A percentile compares a stretch with the other conserved stretches of the same genome.
phyloP scores from a whole-genome alignment of 176 grass and related monocot genomes.

The Elaeis guineensis region DNA sequence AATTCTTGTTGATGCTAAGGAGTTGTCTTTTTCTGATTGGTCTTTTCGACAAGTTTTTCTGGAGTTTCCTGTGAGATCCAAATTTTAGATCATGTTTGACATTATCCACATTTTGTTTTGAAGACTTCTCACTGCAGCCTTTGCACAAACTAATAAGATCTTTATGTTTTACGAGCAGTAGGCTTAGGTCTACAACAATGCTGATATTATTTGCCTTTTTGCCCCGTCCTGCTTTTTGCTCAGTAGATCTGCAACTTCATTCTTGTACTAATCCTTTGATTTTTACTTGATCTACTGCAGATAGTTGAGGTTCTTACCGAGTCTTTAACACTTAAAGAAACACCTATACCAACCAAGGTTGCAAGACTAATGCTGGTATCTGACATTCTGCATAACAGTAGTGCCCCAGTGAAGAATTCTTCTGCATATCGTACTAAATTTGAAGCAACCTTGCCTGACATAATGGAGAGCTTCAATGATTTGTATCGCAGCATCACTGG shows the following conservation, averaged over 20 bases:
- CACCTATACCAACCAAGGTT: slow-evolving; percentile 89
- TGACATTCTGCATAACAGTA: slow-evolving; percentile 97
- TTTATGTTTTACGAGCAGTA: no score
- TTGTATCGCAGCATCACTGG: slow-evolving; percentile 83
- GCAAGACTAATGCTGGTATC: slow-evolving; percentile 95
- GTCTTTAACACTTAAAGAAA: slow-evolving; percentile 92
- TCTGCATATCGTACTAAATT: slow-evolving; percentile 97
- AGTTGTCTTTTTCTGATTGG: no score
- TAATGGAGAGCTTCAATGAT: slow-evolving; percentile 97
- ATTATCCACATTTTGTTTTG: no score
- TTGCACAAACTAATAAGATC: no score
- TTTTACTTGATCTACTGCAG: slow-evolving; percentile 23
- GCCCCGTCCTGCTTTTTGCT: no score
- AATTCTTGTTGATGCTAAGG: background rate
- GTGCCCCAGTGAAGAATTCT: slow-evolving; percentile 93
- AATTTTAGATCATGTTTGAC: no score
- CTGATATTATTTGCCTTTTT: no score
- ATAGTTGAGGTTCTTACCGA: slow-evolving; percentile 94
- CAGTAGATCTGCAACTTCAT: background rate
- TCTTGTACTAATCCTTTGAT: background rate
- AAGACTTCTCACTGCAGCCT: no score
- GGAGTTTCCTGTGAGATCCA: no score
- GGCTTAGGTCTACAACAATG: no score
- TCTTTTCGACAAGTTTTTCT: no score
- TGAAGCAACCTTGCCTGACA: slow-evolving; percentile 73